Percentiles rank a stretch among this genome's conserved stretches.
phyloP scores from a whole-genome alignment of 176 grass and related monocot species.

The Cenchrus fungigraminus region DNA sequence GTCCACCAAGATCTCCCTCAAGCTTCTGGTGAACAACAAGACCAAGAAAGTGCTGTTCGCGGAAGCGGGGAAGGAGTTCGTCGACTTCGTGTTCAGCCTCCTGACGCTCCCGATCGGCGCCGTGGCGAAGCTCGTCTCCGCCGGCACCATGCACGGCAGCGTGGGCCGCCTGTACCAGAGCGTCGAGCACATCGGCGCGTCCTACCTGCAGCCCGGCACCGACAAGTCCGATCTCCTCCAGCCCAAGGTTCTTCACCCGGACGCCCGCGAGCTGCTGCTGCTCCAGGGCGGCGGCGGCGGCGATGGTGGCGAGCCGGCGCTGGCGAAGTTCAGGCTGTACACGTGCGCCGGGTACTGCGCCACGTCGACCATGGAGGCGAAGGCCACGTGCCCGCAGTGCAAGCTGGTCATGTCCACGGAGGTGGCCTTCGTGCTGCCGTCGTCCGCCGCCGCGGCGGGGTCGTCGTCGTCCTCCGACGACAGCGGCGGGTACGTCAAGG shows the following conservation, averaged over 20 bases:
- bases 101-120: conserved; percentile 46
- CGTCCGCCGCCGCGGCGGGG: not conserved
- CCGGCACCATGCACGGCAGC: conserved; percentile 46
- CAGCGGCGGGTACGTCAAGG: conserved; percentile 53
- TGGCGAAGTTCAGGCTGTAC: conserved; percentile 37
- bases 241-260: conserved; percentile 38
- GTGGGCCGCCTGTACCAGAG: conserved; percentile 50
- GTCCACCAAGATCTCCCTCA: conserved; percentile 39
- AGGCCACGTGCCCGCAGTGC: conserved; percentile 35
- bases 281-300: conserved; percentile 14
- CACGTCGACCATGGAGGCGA: conserved; percentile 31
- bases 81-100: conserved; percentile 58
- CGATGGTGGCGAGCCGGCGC: not conserved
- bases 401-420: conserved; percentile 32
- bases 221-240: conserved; percentile 28
- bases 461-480: not conserved
- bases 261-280: conserved; percentile 37
- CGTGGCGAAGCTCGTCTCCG: conserved; percentile 40
- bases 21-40: conserved; percentile 48
- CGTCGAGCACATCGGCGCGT: conserved; percentile 21
- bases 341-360: conserved; percentile 29
- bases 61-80: conserved; percentile 53
- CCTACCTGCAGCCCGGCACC: conserved; percentile 22
- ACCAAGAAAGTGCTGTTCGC: conserved; percentile 45
- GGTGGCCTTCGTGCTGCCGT: conserved; percentile 30